These are phyloP conservation scores for Diaporthe sp. DNA, from an alignment of 2,329 filamentous ascomycete genomes.

Conservation along the genomic window DNA sequence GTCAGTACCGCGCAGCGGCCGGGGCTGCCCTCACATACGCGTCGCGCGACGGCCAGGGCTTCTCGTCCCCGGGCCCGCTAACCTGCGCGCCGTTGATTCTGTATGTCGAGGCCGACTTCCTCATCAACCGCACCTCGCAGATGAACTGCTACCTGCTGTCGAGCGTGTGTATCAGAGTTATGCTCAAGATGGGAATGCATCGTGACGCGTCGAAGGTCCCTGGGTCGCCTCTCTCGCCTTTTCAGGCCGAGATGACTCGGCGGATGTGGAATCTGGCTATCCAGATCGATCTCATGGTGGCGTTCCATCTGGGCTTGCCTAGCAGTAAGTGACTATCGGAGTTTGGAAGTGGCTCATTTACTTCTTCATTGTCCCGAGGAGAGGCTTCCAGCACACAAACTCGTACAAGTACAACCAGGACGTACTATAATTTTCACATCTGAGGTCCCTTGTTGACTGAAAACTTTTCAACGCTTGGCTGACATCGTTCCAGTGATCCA, in stretches of 20 bases:
- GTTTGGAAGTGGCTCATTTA: background rate
- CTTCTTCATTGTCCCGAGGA: background rate
- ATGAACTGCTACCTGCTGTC: slow-evolving; percentile 65
- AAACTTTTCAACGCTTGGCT: background rate
- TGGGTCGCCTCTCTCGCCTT: slow-evolving; percentile 54
- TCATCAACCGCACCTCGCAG: slow-evolving; percentile 61
- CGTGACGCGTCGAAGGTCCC: slow-evolving; percentile 64
- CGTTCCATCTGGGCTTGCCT: slow-evolving; percentile 75
- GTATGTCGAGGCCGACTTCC: slow-evolving; percentile 64
- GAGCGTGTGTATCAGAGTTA: slow-evolving; percentile 61
- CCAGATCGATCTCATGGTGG: slow-evolving; percentile 72
- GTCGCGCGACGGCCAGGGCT: slow-evolving; percentile 45
- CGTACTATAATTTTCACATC: background rate
- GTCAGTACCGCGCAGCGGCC: slow-evolving; percentile 59
- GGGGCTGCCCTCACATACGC: slow-evolving; percentile 62
- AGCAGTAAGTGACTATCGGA: slow-evolving; percentile 4
- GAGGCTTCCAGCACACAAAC: background rate
- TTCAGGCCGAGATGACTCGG: slow-evolving; percentile 65
- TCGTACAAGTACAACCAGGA: too few relatives aligned
- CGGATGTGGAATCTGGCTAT: slow-evolving; percentile 63
- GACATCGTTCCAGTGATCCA: slow-evolving; percentile 61
- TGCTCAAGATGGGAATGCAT: slow-evolving; percentile 69
- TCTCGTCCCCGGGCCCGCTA: slow-evolving; percentile 57
- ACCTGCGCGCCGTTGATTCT: slow-evolving; percentile 63
- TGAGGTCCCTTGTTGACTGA: background rate